Conservation (phyloP, 495 filamentous ascomycete genomes). For the Trichoderma gamsii region DNA sequence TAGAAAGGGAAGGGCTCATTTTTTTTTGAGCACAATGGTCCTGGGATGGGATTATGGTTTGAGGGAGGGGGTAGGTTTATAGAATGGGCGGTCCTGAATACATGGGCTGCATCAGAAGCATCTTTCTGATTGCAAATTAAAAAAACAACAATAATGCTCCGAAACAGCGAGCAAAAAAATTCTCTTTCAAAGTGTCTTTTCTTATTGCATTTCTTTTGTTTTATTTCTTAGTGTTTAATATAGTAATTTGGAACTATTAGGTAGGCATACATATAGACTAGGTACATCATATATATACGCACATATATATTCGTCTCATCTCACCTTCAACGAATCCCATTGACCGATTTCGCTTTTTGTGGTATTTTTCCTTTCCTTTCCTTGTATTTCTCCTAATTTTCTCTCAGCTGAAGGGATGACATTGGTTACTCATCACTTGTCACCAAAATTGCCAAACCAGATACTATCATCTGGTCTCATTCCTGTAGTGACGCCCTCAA, state of each 20-base stretch:
- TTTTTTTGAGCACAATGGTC: background rate
- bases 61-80: background rate
- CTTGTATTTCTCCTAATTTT: background rate
- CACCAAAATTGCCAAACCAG: background rate
- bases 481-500: background rate
- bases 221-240: slow-evolving; percentile 13
- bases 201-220: background rate
- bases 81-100: background rate
- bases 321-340: background rate
- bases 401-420: background rate
- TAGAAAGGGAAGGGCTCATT: background rate
- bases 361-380: background rate
- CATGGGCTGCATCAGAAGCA: background rate
- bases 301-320: background rate
- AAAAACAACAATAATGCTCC: background rate
- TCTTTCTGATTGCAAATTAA: background rate
- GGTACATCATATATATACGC: background rate
- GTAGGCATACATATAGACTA: background rate
- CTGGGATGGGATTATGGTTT: background rate
- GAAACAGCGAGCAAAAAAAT: background rate
- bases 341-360: background rate
- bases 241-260: background rate
- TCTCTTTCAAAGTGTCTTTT: background rate
- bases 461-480: slow-evolving; percentile 1
- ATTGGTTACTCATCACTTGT: background rate